These are phyloP conservation scores for Cryptosporidium viatorum DNA, from an alignment of 169 alveolate genomes.

Conservation along the genomic window DNA sequence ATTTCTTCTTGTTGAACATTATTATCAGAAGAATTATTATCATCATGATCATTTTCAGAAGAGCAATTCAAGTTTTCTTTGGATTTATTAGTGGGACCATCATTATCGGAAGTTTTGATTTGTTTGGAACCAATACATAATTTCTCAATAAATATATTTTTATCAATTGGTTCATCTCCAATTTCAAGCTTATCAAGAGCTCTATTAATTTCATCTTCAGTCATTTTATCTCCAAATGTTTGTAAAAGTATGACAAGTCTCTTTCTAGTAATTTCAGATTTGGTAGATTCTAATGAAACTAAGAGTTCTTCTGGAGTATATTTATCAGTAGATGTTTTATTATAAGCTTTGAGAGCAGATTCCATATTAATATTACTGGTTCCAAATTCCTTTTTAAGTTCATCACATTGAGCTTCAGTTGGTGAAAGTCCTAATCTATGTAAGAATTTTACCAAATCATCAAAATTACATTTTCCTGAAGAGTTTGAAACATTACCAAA, in stretches of 20 bases:
- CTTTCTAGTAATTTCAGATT: conserved; percentile 30
- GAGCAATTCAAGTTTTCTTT: conserved; percentile 3
- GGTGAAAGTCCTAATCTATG: conserved; percentile 67
- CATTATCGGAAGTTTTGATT: not conserved
- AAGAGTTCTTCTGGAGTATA: conserved; percentile 33
- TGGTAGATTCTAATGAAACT: conserved; percentile 6
- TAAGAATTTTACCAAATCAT: conserved; percentile 9
- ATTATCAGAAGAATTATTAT: not conserved
- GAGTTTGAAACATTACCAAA: conserved; percentile 31
- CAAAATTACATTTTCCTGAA: conserved; percentile 30
- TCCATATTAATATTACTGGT: conserved; percentile 28
- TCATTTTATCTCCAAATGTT: conserved; percentile 65
- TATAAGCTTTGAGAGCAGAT: conserved; percentile 46
- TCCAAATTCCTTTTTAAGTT: conserved; percentile 47
- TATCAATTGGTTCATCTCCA: conserved; percentile 38
- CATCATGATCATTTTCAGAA: not conserved
- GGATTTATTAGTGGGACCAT: not conserved
- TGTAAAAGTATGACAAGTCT: conserved; percentile 27
- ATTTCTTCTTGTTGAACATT: not conserved
- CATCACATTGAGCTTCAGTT: conserved; percentile 25
- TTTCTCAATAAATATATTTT: conserved; percentile 22
- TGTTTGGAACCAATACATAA: conserved; percentile 49
- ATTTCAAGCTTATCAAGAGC: conserved; percentile 49
- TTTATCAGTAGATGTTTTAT: conserved; percentile 39
- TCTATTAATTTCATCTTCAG: conserved; percentile 43